Evolutionary conservation across 2,329 filamentous ascomycete species (phyloP).

Genomic region (Microsporum canis): DNA sequence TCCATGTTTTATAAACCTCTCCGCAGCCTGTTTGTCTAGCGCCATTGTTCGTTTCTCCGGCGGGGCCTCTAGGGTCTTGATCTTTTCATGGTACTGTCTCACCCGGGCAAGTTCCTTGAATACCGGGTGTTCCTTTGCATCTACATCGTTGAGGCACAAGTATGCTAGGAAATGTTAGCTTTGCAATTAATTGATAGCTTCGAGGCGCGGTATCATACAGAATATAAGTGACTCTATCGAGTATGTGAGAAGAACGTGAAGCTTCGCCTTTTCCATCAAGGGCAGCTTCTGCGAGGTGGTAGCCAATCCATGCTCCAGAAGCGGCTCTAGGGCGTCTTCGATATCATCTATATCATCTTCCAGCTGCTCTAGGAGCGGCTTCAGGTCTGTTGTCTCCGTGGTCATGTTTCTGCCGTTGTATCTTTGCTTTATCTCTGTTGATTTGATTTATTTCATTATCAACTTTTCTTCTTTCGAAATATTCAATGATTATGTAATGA

Average conservation of each 20-base stretch:
- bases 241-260: constrained; percentile 80
- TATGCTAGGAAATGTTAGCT: constrained; percentile 43
- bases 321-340: constrained; percentile 60
- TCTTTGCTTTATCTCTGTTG: not conserved
- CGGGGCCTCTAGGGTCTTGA: constrained; percentile 61
- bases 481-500: not conserved
- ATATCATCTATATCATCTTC: constrained; percentile 70
- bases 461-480: not conserved
- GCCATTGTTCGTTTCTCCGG: constrained; percentile 47
- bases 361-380: constrained; percentile 59
- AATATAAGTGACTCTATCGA: constrained; percentile 84
- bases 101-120: constrained; percentile 77
- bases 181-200: not conserved
- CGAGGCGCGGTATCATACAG: constrained; percentile 43
- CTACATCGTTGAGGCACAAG: constrained; percentile 63
- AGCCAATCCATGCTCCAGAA: constrained; percentile 54
- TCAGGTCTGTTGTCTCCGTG: constrained; percentile 50
- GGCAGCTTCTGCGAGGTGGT: constrained; percentile 67
- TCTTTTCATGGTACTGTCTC: constrained; percentile 86
- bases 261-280: constrained; percentile 87
- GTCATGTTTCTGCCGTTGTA: not conserved
- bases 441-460: not conserved
- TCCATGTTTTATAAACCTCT: constrained; percentile 70
- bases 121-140: constrained; percentile 75
- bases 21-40: constrained; percentile 64